A percentile compares a stretch with the other conserved stretches of the same genome.
Evolutionary conservation across 2,329 filamentous ascomycete genomes (phyloP).

Genomic region (Knufia fluminis): DNA sequence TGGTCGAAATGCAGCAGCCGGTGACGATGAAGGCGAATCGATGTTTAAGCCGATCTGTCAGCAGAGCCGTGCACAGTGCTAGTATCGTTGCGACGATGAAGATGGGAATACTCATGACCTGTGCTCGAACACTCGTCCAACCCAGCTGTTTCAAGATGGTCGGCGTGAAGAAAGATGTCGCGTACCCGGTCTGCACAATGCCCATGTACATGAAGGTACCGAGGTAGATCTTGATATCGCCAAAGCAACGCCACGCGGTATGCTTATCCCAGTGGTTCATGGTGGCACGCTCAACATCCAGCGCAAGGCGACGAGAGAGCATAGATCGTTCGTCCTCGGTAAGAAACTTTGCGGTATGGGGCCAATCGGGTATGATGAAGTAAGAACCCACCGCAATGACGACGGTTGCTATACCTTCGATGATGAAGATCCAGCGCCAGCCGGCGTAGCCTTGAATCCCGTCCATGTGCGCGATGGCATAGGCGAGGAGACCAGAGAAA

Average conservation of each 20-base stretch:
- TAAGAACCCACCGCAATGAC: conserved; percentile 23
- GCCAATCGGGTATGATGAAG: conserved; percentile 28
- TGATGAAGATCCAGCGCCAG: conserved; percentile 30
- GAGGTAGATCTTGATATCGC: conserved; percentile 29
- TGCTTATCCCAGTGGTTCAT: conserved; percentile 26
- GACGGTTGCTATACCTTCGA: conserved; percentile 28
- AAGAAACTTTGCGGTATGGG: conserved; percentile 26
- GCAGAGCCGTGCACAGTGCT: conserved; percentile 24
- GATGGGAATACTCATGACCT: conserved; percentile 31
- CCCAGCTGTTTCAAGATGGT: conserved; percentile 29
- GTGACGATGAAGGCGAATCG: conserved; percentile 31
- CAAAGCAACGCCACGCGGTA: conserved; percentile 25
- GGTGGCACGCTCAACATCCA: conserved; percentile 23
- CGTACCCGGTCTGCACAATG: conserved; percentile 29
- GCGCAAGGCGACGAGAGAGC: conserved; percentile 28
- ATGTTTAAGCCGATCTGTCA: conserved; percentile 27
- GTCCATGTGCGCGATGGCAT: conserved; percentile 44
- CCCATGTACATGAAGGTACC: conserved; percentile 28
- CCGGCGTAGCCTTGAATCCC: conserved; percentile 24
- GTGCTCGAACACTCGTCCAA: conserved; percentile 26
- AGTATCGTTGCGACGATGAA: conserved; percentile 27
- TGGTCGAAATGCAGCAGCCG: conserved; percentile 27
- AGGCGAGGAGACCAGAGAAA: conserved; percentile 42
- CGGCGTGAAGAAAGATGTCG: conserved; percentile 28
- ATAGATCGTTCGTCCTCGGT: conserved; percentile 26